A percentile compares a stretch with the other conserved stretches of the same genome.
phyloP scores from a whole-genome alignment of 345 rosid genomes.

The Streptanthus diversifolius region DNA sequence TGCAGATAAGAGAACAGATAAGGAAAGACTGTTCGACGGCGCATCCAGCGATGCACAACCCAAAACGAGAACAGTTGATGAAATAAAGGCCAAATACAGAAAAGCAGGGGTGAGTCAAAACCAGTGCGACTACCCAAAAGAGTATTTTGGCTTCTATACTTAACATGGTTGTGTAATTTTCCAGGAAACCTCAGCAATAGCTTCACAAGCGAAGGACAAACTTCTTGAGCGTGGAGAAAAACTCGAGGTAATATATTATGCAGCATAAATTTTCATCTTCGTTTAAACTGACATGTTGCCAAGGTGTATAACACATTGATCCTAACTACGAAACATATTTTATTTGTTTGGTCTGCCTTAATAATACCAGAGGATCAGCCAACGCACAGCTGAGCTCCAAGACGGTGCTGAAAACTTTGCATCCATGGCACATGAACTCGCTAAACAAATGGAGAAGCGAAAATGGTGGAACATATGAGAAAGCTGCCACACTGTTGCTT shows the following conservation, averaged over 20 bases:
- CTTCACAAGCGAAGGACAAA: constrained; percentile 69
- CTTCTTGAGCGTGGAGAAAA: constrained; percentile 74
- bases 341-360: not conserved
- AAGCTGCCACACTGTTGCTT: constrained; percentile 4
- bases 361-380: constrained; percentile 51
- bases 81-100: constrained; percentile 82
- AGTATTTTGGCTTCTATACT: not conserved
- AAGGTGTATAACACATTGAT: not conserved
- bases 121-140: not conserved
- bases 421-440: constrained; percentile 70
- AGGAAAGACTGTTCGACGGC: constrained; percentile 69
- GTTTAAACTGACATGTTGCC: not conserved
- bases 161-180: constrained; percentile 25
- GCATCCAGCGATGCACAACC: constrained; percentile 54
- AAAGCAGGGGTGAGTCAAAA: constrained; percentile 48
- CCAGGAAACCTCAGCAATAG: constrained; percentile 71
- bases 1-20: constrained; percentile 53
- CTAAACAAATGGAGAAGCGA: constrained; percentile 77
- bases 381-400: constrained; percentile 74
- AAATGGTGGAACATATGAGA: constrained; percentile 81
- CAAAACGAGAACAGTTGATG: constrained; percentile 63
- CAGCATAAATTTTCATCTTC: not conserved
- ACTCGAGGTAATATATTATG: constrained; percentile 50
- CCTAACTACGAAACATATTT: constrained; percentile 14
- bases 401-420: constrained; percentile 75